Conservation (phyloP, 176 grass and related monocot genomes). For the Hyparrhenia diplandra region DNA sequence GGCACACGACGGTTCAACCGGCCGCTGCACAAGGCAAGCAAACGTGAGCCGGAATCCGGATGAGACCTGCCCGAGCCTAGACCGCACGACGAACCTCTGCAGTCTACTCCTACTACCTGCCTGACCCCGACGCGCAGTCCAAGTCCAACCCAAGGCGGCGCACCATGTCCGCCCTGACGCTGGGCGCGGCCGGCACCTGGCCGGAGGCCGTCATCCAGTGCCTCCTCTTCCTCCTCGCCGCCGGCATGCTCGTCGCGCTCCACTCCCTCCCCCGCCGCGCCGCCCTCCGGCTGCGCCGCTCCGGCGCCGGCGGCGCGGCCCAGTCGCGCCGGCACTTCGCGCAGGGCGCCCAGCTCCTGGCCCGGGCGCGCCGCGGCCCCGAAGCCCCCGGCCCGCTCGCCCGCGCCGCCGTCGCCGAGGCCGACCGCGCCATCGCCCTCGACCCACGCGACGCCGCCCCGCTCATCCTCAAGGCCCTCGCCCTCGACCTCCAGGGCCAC, state of each 20-base stretch:
- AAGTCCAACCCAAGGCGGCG: not conserved
- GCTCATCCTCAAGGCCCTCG: constrained; percentile 84
- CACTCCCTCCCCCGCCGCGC: constrained; percentile 60
- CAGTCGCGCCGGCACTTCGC: constrained; percentile 72
- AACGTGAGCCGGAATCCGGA: too few species aligned
- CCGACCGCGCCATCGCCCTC: constrained; percentile 73
- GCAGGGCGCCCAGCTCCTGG: constrained; percentile 65
- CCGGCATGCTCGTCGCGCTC: constrained; percentile 55
- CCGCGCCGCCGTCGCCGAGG: constrained; percentile 59
- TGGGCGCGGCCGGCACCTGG: constrained; percentile 42
- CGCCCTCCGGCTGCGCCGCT: constrained; percentile 40
- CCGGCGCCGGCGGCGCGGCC: constrained; percentile 7
- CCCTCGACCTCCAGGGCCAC: constrained; percentile 74
- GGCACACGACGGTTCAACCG: too few species aligned
- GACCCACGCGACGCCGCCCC: constrained; percentile 67
- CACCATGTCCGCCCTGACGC: constrained; percentile 25
- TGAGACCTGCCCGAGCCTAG: too few species aligned
- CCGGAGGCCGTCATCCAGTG: constrained; percentile 45
- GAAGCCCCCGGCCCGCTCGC: constrained; percentile 13
- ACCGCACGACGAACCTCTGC: too few species aligned
- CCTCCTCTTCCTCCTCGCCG: constrained; percentile 59
- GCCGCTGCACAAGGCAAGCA: too few species aligned
- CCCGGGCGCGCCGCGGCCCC: constrained; percentile 44
- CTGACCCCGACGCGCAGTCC: not conserved
- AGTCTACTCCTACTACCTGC: not conserved